Evolutionary conservation across 1,284 basidiomycete genomes (phyloP).

Genomic region (Rugosomyces carneus): DNA sequence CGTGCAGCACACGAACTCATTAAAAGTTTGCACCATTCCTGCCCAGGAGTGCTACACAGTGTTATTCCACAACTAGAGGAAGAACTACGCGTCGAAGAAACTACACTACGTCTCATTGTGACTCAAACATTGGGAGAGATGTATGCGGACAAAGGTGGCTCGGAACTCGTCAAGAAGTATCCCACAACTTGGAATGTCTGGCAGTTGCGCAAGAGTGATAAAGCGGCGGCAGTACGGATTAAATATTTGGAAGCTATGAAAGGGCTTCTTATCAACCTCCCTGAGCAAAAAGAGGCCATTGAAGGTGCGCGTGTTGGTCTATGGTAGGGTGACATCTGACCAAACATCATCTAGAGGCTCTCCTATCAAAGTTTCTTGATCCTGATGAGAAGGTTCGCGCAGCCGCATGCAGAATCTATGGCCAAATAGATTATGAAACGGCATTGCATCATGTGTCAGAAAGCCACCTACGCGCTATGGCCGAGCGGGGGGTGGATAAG

Average conservation of each 20-base stretch:
- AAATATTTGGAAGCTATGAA: slow-evolving; percentile 74
- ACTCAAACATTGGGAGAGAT: slow-evolving; percentile 86
- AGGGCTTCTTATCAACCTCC: slow-evolving; percentile 58
- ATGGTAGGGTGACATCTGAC: not conserved
- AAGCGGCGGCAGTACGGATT: slow-evolving; percentile 63
- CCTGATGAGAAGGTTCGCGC: slow-evolving; percentile 90
- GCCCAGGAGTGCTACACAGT: slow-evolving; percentile 79
- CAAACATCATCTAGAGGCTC: slow-evolving; percentile 39
- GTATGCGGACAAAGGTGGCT: slow-evolving; percentile 73
- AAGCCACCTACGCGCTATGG: slow-evolving; percentile 58
- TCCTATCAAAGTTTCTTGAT: slow-evolving; percentile 72
- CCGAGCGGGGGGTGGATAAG: slow-evolving; percentile 78
- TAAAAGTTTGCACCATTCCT: slow-evolving; percentile 76
- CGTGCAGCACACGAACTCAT: slow-evolving; percentile 81
- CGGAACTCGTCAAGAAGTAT: slow-evolving; percentile 75
- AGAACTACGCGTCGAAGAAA: slow-evolving; percentile 77
- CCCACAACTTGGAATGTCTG: slow-evolving; percentile 84
- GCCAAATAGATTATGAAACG: slow-evolving; percentile 86
- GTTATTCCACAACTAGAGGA: slow-evolving; percentile 93
- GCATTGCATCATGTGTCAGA: slow-evolving; percentile 77
- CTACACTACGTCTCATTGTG: slow-evolving; percentile 69
- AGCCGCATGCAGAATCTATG: slow-evolving; percentile 78
- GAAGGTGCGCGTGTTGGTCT: slow-evolving; percentile 45
- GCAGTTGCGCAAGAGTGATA: slow-evolving; percentile 80
- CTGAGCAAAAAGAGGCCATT: slow-evolving; percentile 64